These are phyloP conservation scores for Pseudocercospora cruenta DNA, from an alignment of 2,329 filamentous ascomycete genomes.

Conservation along the genomic window DNA sequence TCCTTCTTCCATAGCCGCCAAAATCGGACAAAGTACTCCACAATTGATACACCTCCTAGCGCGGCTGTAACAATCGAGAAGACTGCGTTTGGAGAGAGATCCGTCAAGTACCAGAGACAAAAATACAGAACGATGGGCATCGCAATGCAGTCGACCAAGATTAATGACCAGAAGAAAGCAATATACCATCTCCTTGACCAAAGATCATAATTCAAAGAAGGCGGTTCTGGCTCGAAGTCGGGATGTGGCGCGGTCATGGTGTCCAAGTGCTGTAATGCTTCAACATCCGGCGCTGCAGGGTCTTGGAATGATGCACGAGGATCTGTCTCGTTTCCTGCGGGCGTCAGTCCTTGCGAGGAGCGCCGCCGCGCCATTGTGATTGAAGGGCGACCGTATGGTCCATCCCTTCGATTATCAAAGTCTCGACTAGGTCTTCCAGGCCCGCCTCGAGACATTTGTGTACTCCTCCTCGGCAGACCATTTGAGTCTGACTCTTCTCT, in stretches of 20 bases:
- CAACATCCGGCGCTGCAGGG: conserved; percentile 16
- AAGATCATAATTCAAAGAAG: conserved; percentile 60
- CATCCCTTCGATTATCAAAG: conserved; percentile 38
- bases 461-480: conserved; percentile 14
- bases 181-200: conserved; percentile 59
- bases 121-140: conserved; percentile 65
- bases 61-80: conserved; percentile 60
- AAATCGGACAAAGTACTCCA: conserved; percentile 58
- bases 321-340: not conserved
- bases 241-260: conserved; percentile 21
- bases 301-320: conserved; percentile 14
- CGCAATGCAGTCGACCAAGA: conserved; percentile 61
- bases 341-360: conserved; percentile 25
- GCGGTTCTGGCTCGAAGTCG: conserved; percentile 45
- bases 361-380: conserved; percentile 37
- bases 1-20: conserved; percentile 55
- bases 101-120: conserved; percentile 61
- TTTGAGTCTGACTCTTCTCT: conserved; percentile 24
- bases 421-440: conserved; percentile 32
- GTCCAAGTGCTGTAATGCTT: conserved; percentile 16
- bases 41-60: conserved; percentile 57
- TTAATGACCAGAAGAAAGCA: conserved; percentile 62
- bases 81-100: conserved; percentile 54
- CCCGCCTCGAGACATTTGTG: conserved; percentile 25
- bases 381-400: conserved; percentile 38